Percentiles rank a stretch among this genome's conserved stretches.
Evolutionary conservation across 805 yeast genomes (phyloP).

Genomic region (Cyberlindnera samutprakarnensis): DNA sequence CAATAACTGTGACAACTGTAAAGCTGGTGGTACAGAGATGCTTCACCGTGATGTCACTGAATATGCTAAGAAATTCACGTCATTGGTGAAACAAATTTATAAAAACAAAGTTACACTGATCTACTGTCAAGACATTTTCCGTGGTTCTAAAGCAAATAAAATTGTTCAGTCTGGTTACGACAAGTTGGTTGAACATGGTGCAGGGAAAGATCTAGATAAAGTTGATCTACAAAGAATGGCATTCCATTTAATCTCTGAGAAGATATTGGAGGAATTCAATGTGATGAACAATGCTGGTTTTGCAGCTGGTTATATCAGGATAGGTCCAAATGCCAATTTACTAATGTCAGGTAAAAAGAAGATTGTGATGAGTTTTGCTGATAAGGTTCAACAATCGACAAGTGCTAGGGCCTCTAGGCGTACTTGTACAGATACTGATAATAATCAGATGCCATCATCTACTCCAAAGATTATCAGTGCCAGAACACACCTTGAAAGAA

Average conservation of each 20-base stretch:
- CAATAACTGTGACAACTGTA: conserved; percentile 83
- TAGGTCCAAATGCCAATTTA: conserved; percentile 48
- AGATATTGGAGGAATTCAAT: conserved; percentile 62
- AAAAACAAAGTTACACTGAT: conserved; percentile 61
- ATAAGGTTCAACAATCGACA: neutral
- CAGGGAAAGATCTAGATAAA: conserved; percentile 56
- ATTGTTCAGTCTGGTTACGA: conserved; percentile 60
- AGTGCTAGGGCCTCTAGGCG: neutral
- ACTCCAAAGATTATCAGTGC: conserved; percentile 20
- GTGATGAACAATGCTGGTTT: conserved; percentile 71
- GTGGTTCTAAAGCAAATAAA: conserved; percentile 62
- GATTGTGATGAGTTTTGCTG: conserved; percentile 45
- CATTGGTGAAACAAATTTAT: conserved; percentile 50
- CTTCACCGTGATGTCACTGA: conserved; percentile 62
- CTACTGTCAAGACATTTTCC: conserved; percentile 75
- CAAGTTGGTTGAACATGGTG: conserved; percentile 54
- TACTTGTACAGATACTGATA: conserved; percentile 8
- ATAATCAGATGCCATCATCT: conserved; percentile 17
- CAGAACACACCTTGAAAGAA: conserved; percentile 16
- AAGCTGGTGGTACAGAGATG: conserved; percentile 33
- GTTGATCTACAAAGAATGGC: conserved; percentile 76
- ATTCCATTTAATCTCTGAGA: conserved; percentile 63
- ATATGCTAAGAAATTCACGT: conserved; percentile 50
- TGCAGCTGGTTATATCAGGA: conserved; percentile 64
- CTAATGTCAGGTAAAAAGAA: conserved; percentile 38